Conservation (phyloP, 148 eudicot genomes). For the Chenopodium quinoa region DNA sequence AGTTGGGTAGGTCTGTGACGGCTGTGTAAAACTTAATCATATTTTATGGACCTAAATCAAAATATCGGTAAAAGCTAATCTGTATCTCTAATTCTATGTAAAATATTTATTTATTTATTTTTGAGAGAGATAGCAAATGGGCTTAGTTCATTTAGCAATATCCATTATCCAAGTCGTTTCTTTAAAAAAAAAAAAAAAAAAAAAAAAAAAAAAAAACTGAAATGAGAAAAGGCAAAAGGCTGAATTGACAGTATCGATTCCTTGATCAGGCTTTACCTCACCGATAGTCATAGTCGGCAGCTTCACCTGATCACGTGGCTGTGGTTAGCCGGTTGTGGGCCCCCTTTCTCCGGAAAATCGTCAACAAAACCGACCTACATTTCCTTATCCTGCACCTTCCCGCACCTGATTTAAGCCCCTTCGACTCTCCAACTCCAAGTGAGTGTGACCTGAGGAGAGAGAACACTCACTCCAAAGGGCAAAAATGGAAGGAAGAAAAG, state of each 20-base stretch:
- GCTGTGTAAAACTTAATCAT: no score
- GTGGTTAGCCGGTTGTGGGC: not conserved
- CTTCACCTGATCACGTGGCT: not conserved
- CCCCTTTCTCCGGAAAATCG: not conserved
- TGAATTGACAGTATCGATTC: not conserved
- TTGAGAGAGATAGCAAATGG: no score
- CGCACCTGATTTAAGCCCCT: not conserved
- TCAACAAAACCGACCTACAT: not conserved
- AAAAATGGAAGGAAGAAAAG: conserved; percentile 48
- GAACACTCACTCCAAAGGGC: not conserved
- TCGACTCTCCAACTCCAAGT: not conserved
- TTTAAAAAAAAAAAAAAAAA: no score
- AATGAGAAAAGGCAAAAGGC: not conserved
- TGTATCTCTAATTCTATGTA: no score
- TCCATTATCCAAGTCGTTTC: no score
- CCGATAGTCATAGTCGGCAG: not conserved
- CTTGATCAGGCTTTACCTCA: no score
- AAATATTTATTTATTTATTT: no score
- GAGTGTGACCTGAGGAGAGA: not conserved
- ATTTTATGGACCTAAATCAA: no score
- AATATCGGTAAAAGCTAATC: no score
- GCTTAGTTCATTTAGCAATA: no score
- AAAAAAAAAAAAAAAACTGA: no score
- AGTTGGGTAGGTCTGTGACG: no score
- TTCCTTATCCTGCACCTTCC: not conserved